Evolutionary conservation across 2,329 filamentous ascomycete species (phyloP).

Genomic region (Claviceps pusilla): DNA sequence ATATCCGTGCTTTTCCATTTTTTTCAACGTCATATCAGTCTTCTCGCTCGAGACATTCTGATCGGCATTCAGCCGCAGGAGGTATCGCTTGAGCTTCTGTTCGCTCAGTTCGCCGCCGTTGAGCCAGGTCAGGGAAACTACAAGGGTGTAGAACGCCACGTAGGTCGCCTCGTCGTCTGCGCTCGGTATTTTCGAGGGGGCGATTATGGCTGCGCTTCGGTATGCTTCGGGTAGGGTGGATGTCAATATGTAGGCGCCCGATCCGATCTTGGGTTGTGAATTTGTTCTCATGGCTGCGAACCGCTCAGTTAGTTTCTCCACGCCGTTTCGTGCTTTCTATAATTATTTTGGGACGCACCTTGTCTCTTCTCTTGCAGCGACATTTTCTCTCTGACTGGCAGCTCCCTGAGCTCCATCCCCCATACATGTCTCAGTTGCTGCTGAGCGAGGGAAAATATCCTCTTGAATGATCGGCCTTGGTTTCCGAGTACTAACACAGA

Average conservation of each 20-base stretch:
- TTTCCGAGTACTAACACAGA: conserved; percentile 49
- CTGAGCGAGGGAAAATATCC: conserved; percentile 66
- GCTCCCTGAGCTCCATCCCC: conserved; percentile 83
- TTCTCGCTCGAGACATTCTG: conserved; percentile 59
- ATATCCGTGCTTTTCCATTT: conserved; percentile 71
- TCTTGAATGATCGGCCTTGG: conserved; percentile 54
- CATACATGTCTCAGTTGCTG: conserved; percentile 54
- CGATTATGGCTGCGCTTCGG: conserved; percentile 49
- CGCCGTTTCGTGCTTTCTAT: neutral
- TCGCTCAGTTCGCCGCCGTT: conserved; percentile 62
- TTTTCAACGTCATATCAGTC: conserved; percentile 59
- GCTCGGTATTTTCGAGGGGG: conserved; percentile 52
- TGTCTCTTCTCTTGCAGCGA: conserved; percentile 64
- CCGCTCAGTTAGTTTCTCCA: neutral
- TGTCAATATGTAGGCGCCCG: conserved; percentile 62
- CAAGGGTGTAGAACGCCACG: conserved; percentile 62
- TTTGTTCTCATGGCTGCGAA: conserved; percentile 27
- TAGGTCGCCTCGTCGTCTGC: conserved; percentile 62
- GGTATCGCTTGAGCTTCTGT: conserved; percentile 59
- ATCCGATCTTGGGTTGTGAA: conserved; percentile 38
- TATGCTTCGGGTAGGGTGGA: conserved; percentile 56
- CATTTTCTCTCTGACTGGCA: conserved; percentile 67
- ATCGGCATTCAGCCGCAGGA: conserved; percentile 61
- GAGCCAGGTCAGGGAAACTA: conserved; percentile 64
- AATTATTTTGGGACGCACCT: conserved; percentile 30